A percentile compares a stretch with the other conserved stretches of the same genome.
Evolutionary conservation across 2,329 filamentous ascomycete species (phyloP).

Genomic region (Pseudogymnoascus sp.): DNA sequence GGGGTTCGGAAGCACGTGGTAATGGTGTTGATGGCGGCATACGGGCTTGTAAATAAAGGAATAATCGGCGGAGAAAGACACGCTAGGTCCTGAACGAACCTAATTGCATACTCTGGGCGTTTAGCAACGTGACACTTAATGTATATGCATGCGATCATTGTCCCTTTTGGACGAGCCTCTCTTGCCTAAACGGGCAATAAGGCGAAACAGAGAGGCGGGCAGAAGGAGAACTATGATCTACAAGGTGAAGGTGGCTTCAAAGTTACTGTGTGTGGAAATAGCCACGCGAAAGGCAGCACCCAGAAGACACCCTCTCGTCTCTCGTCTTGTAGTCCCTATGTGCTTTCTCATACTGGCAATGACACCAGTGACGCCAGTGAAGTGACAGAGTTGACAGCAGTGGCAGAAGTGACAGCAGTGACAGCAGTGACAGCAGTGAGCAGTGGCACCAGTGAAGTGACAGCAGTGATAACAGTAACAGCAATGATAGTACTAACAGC

Average conservation of each 20-base stretch:
- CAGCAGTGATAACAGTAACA: too few relatives aligned
- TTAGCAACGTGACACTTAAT: not conserved
- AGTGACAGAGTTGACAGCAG: too few relatives aligned
- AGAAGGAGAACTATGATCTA: not conserved
- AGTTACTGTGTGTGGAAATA: not conserved
- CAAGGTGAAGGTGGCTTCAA: not conserved
- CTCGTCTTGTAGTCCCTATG: not conserved
- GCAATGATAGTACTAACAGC: too few relatives aligned
- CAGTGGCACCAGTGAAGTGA: too few relatives aligned
- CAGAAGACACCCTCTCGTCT: not conserved
- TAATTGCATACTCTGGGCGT: not conserved
- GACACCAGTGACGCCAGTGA: not conserved
- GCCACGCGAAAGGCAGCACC: not conserved
- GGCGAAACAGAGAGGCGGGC: not conserved
- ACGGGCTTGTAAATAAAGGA: not conserved
- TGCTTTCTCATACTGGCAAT: not conserved
- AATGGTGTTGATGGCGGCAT: not conserved
- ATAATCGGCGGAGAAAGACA: not conserved
- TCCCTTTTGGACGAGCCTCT: not conserved
- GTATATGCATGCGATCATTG: not conserved
- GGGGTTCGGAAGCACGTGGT: not conserved
- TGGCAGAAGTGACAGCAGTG: too few relatives aligned
- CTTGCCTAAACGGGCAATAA: not conserved
- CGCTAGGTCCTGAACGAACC: not conserved
- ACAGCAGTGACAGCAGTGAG: too few relatives aligned